Conservation (phyloP, 768 basidiomycete species). For the Boletus huronensis region DNA sequence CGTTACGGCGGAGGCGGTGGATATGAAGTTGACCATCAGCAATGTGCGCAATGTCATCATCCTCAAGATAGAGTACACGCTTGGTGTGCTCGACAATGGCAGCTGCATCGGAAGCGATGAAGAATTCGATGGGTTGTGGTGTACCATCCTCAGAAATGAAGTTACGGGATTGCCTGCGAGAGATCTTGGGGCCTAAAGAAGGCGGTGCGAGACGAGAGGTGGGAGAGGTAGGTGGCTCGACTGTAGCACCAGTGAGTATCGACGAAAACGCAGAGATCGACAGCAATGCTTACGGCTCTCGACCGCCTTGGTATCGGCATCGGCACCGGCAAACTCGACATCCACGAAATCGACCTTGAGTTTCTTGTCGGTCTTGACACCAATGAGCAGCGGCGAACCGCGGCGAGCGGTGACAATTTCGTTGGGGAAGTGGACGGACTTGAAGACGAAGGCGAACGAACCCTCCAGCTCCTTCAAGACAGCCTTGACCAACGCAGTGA, state of each 20-base stretch:
- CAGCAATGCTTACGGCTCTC: conserved; percentile 38
- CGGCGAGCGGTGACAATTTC: conserved; percentile 95
- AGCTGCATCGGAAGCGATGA: conserved; percentile 95
- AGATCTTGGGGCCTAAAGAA: conserved; percentile 66
- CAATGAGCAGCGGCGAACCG: conserved; percentile 93
- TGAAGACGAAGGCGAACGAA: conserved; percentile 99
- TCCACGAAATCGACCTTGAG: conserved; percentile 99
- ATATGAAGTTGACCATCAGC: conserved; percentile 97
- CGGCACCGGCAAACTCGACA: conserved; percentile 86
- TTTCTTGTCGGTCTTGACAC: conserved; percentile 99
- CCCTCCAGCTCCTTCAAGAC: conserved; percentile 98
- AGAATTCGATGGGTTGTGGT: conserved; percentile 98
- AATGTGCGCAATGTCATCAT: conserved; percentile 98
- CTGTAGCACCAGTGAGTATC: conserved; percentile 16
- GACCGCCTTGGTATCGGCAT: conserved; percentile 45
- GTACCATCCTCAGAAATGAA: conserved; percentile 99
- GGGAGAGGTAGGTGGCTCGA: conserved; percentile 51
- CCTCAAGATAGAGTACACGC: conserved; percentile 96
- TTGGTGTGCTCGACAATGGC: conserved; percentile 99
- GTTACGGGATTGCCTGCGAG: conserved; percentile 92
- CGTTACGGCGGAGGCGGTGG: conserved; percentile 92
- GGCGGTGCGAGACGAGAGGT: conserved; percentile 63
- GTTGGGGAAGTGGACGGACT: conserved; percentile 91
- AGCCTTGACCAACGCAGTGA: conserved; percentile 90
- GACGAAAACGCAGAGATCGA: not conserved